These are phyloP conservation scores for Mycena alexandri DNA, from an alignment of 768 basidiomycete genomes.

Conservation along the genomic window DNA sequence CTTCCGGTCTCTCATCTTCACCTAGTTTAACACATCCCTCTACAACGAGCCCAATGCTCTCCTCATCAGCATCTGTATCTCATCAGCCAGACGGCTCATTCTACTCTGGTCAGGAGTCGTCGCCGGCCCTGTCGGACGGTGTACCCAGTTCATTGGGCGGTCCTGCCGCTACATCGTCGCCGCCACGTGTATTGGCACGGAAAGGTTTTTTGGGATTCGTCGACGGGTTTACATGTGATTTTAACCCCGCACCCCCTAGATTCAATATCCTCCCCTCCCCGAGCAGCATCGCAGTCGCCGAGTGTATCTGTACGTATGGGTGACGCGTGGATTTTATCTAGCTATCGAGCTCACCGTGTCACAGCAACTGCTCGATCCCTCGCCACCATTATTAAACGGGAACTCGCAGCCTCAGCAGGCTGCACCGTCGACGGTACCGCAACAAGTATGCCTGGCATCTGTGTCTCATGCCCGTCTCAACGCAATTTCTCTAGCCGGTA, in stretches of 20 bases:
- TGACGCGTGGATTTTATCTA: slow-evolving; percentile 9
- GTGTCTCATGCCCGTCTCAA: slow-evolving; percentile 43
- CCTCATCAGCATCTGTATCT: slow-evolving; percentile 77
- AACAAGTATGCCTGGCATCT: slow-evolving; percentile 51
- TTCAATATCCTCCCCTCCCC: slow-evolving; percentile 58
- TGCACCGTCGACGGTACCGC: slow-evolving; percentile 57
- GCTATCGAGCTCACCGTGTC: slow-evolving; percentile 32
- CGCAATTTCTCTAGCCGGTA: slow-evolving; percentile 10
- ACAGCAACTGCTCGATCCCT: slow-evolving; percentile 53
- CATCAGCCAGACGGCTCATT: slow-evolving; percentile 78
- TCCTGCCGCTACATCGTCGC: slow-evolving; percentile 71
- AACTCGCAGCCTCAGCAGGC: slow-evolving; percentile 48
- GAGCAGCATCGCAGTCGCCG: slow-evolving; percentile 57
- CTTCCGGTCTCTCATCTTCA: slow-evolving; percentile 68
- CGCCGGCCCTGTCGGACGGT: slow-evolving; percentile 81
- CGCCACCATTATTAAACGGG: slow-evolving; percentile 47
- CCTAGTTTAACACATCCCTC: slow-evolving; percentile 91
- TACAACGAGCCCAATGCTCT: slow-evolving; percentile 84
- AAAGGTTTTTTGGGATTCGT: slow-evolving; percentile 58
- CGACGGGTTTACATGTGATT: slow-evolving; percentile 40
- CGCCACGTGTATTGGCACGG: slow-evolving; percentile 59
- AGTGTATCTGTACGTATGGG: slow-evolving; percentile 54
- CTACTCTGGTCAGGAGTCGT: slow-evolving; percentile 80
- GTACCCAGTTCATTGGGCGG: slow-evolving; percentile 55
- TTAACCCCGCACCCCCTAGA: slow-evolving; percentile 51